Base-by-base conservation (phyloP, 1,139 yeast species). In the Magnusiomyces suaveolens region DNA sequence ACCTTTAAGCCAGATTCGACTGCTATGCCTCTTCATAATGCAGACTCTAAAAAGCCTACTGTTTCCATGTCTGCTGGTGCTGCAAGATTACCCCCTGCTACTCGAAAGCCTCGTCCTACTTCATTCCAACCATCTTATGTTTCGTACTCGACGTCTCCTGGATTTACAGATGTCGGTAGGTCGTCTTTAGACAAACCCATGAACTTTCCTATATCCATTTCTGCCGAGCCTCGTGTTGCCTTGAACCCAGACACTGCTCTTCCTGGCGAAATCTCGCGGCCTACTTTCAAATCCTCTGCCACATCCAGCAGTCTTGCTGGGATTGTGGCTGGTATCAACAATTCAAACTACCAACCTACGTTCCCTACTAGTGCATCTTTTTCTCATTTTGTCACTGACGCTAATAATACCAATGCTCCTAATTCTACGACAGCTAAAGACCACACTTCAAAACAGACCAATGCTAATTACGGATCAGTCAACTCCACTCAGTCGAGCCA, bases 91-190 rank as follows among this genome's bases (percentile, higher is more conserved):
- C 69, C 67, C 25, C 62, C 61, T n/a, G 64, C 68, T 32, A 56
- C 66, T 54, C 51, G 69, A 56, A 70, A 69, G 57, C 74, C 72
- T 14, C 64, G 74, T 10, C 74, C 74, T 8, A 67, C 71, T 23
- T 69, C 72, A 1, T 70, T 64, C 62, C 73, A 70, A 62, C 70
- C 69, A 21, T 54, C 64, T 3, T 60, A 60, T 21, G 50, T 51
- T 4, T 54, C 56, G 16, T 56, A 51, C 52, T 41, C 33, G n/a
- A 43, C 6, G n/a, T 20, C 38, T 39, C 25, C 51, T 14, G 14
- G n/a, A 18, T 14, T n/a, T 14, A 29, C 51, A 8, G 29, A 38
- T 16, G 14, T 18, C 6, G 39, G 14, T 12, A 16, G 16, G n/a
- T 24, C 38, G 8, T 44, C 52, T 16, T 18, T 36, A 4, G 47